Evolutionary conservation across 805 yeast genomes (phyloP).

Genomic region (Saccharomycopsis sp.): DNA sequence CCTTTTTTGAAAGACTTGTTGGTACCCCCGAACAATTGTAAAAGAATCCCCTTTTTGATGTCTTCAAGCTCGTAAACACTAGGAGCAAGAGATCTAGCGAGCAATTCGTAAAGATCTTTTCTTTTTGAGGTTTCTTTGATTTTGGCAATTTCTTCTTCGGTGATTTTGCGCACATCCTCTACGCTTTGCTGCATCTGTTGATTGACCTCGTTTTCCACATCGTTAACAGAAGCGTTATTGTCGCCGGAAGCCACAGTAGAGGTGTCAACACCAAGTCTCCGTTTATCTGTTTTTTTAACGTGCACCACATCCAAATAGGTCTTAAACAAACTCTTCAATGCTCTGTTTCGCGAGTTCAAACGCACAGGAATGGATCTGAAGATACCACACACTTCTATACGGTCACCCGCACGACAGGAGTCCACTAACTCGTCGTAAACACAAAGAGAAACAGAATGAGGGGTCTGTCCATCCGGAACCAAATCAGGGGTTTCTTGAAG

Average conservation of each 20-base stretch:
- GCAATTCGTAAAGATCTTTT: slow-evolving; percentile 74
- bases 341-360: slow-evolving; percentile 76
- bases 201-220: slow-evolving; percentile 43
- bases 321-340: slow-evolving; percentile 77
- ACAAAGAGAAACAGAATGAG: slow-evolving; percentile 89
- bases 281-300: slow-evolving; percentile 76
- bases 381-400: slow-evolving; percentile 91
- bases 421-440: slow-evolving; percentile 96
- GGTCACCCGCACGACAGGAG: slow-evolving; percentile 91
- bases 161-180: slow-evolving; percentile 64
- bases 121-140: slow-evolving; percentile 60
- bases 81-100: slow-evolving; percentile 93
- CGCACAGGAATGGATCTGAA: slow-evolving; percentile 90
- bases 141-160: slow-evolving; percentile 60
- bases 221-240: slow-evolving; percentile 29
- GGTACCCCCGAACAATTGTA: slow-evolving; percentile 94
- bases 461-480: slow-evolving; percentile 98
- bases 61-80: slow-evolving; percentile 94
- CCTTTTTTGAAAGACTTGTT: slow-evolving; percentile 84
- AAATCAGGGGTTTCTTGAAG: slow-evolving; percentile 94
- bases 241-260: slow-evolving; percentile 39
- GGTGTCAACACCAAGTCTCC: slow-evolving; percentile 72
- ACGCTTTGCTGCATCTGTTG: slow-evolving; percentile 58
- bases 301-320: slow-evolving; percentile 94
- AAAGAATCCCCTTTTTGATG: slow-evolving; percentile 87